A percentile compares a stretch with the other conserved stretches of the same genome.
Evolutionary conservation across 2,329 filamentous ascomycete genomes (phyloP).

Genomic region (Ophiobolus disseminans): DNA sequence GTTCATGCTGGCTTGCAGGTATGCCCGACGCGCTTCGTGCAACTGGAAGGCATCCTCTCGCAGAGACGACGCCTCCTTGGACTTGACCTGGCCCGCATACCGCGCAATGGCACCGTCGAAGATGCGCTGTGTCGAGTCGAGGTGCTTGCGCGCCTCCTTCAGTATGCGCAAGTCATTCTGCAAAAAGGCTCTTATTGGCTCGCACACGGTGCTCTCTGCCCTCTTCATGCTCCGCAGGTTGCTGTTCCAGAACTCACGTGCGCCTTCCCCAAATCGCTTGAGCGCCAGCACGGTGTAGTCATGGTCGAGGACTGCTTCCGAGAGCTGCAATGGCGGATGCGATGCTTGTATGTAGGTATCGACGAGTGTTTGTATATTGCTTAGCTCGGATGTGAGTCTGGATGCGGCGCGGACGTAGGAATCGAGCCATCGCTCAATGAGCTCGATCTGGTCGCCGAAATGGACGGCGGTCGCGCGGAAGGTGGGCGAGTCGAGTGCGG

Average conservation of each 20-base stretch:
- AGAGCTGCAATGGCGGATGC: constrained; percentile 74
- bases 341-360: constrained; percentile 78
- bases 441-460: constrained; percentile 90
- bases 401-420: constrained; percentile 69
- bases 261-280: constrained; percentile 82
- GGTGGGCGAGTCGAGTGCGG: constrained; percentile 92
- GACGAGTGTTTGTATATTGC: constrained; percentile 79
- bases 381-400: constrained; percentile 70
- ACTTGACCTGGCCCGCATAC: constrained; percentile 85
- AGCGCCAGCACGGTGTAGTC: constrained; percentile 92
- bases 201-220: constrained; percentile 77
- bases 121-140: constrained; percentile 82
- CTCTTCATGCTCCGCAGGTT: constrained; percentile 76
- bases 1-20: constrained; percentile 91
- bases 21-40: constrained; percentile 88
- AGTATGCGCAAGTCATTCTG: constrained; percentile 81
- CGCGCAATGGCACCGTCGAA: constrained; percentile 83
- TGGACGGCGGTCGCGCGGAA: constrained; percentile 88
- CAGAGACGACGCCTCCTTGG: constrained; percentile 89
- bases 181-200: constrained; percentile 82
- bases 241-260: constrained; percentile 85
- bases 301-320: constrained; percentile 88
- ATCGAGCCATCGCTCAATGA: constrained; percentile 90
- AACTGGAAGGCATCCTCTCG: constrained; percentile 95
- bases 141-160: constrained; percentile 77